Base-by-base conservation (phyloP, 2,329 filamentous ascomycete species). In the Aureobasidium leucospermi region DNA sequence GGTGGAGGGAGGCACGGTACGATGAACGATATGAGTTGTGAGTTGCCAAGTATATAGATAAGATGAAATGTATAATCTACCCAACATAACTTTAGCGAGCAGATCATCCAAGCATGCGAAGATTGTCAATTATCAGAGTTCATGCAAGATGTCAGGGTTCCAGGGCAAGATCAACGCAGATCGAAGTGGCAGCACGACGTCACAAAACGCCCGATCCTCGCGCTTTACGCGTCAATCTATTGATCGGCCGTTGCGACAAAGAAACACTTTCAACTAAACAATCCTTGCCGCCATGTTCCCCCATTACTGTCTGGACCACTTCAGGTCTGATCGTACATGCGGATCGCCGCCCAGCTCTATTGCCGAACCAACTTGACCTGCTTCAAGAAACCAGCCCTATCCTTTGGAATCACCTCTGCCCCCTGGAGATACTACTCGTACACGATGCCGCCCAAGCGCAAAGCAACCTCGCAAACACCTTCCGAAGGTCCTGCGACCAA, bases 391-490 rank as follows among this genome's bases (percentile, higher is more conserved):
- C 3, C 51, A 16, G 29, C 13, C 11, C 28, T 19, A 34, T 8
- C 32, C 3, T 5, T 16, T 6, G 41, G 19, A 38, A 29, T 23
- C 3, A 32, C 19, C 29, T 28, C 29, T 16, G 9, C 13, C 6
- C 8, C 6, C 9, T 31, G 6, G 5, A 48, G 19, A 48, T 10
- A 10, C 13, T 19, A 23, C 15, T 34, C 31, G 13, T 19, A 23
- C 15, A 43, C 31, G 13, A 74, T 74, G 65, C 67, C 71, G 4
- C 63, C 67, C 7, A 71, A 73, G 60, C 69, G 71, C 60, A 71
- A 71, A 65, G 63, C 62, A 16, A 58, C 57, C 19, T 70, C 72
- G 3, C 67, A 68, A 38, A 68, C 71, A 3, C 34, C 62, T 0
- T 60, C 63, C 2, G 70, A 71, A 62, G 43, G 19, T 6, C 62